phyloP scores from a whole-genome alignment of 148 eudicot genomes.

The Camellia sinensis region DNA sequence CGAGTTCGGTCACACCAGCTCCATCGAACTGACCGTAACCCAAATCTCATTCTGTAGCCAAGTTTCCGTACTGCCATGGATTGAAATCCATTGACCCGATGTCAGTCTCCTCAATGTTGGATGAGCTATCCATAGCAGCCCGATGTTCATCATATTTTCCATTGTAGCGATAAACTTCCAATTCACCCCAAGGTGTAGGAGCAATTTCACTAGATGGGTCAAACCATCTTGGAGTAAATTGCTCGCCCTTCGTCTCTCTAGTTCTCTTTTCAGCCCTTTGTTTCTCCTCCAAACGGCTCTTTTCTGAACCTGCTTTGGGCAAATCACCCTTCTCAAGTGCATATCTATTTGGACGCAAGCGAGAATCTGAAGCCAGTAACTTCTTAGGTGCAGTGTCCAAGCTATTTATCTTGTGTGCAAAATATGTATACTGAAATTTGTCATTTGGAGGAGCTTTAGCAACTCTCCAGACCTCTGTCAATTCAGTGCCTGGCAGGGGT shows the following conservation, averaged over 20 bases:
- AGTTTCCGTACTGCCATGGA: constrained; percentile 69
- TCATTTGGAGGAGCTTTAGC: constrained; percentile 69
- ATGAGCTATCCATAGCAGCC: constrained; percentile 40
- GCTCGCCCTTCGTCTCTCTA: constrained; percentile 57
- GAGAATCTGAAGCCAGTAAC: constrained; percentile 80
- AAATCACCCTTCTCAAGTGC: constrained; percentile 87
- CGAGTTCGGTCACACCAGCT: no score
- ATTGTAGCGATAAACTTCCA: constrained; percentile 68
- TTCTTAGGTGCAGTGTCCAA: constrained; percentile 82
- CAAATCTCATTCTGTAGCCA: constrained; percentile 31
- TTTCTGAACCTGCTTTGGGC: constrained; percentile 76
- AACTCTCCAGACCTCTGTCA: constrained; percentile 87
- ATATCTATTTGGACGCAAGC: constrained; percentile 77
- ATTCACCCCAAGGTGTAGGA: constrained; percentile 81
- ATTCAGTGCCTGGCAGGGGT: constrained; percentile 77
- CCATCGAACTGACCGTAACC: no score
- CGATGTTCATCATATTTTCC: constrained; percentile 61
- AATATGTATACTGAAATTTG: constrained; percentile 72
- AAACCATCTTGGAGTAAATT: constrained; percentile 68
- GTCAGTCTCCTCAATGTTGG: constrained; percentile 36
- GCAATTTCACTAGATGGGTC: constrained; percentile 48
- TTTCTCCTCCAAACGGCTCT: constrained; percentile 81
- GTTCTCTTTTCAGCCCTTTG: constrained; percentile 74
- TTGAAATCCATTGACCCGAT: constrained; percentile 52
- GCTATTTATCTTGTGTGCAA: constrained; percentile 84